Percentiles rank a stretch among this genome's conserved stretches.
phyloP scores from a whole-genome alignment of 1,139 yeast genomes.

The Candida sojae region DNA sequence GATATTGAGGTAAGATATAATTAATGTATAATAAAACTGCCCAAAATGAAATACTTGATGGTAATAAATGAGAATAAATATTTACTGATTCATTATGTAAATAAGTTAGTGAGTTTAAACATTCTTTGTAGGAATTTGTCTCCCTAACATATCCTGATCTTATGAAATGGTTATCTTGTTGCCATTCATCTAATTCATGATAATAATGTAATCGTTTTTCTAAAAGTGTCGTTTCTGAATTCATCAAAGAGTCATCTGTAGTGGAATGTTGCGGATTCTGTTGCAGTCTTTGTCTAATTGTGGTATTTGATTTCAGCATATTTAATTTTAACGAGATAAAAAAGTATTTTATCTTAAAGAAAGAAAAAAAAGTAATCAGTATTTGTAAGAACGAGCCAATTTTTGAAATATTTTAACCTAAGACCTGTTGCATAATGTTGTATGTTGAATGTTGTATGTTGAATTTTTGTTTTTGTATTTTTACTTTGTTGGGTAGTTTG shows the following conservation, averaged over 20 bases:
- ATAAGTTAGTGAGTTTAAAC: conserved; percentile 59
- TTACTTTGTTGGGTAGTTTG: conserved; percentile 3
- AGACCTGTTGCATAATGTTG: not conserved
- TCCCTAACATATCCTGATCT: conserved; percentile 73
- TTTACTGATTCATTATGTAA: conserved; percentile 87
- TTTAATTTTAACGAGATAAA: not conserved
- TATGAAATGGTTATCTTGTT: conserved; percentile 80
- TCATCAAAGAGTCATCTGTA: not conserved
- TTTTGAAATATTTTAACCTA: not conserved
- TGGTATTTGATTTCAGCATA: conserved; percentile 2
- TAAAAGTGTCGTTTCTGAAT: conserved; percentile 4
- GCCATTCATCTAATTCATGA: conserved; percentile 74
- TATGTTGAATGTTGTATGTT: conserved; percentile 3
- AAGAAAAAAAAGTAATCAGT: not conserved
- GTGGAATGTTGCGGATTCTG: not conserved
- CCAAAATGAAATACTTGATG: conserved; percentile 49
- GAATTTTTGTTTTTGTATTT: not conserved
- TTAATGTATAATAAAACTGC: conserved; percentile 26
- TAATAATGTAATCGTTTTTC: conserved; percentile 22
- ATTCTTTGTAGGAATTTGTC: conserved; percentile 53
- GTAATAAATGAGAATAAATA: conserved; percentile 78
- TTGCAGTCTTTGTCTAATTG: conserved; percentile 3
- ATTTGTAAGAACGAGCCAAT: not conserved
- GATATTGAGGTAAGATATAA: conserved; percentile 37
- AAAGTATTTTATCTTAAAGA: not conserved